phyloP scores from a whole-genome alignment of 176 grass and related monocot genomes.

The Elymus sibiricus region DNA sequence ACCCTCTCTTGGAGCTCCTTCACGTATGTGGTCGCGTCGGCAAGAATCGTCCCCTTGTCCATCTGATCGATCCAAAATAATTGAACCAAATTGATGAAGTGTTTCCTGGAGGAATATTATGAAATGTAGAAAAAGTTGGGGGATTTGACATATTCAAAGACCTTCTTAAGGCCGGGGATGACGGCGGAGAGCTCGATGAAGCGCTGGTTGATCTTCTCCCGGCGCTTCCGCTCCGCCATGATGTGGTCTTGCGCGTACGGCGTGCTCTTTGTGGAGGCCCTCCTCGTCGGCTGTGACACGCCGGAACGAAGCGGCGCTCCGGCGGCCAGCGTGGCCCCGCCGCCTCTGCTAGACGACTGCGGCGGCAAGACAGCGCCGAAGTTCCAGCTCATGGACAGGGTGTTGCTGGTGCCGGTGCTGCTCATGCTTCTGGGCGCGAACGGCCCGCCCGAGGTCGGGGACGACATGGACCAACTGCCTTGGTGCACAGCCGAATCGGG shows the following conservation, averaged over 20 bases:
- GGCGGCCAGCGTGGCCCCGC: neutral
- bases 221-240: constrained; percentile 53
- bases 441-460: neutral
- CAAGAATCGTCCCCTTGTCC: constrained; percentile 66
- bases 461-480: neutral
- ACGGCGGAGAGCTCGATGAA: constrained; percentile 65
- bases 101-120: neutral
- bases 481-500: neutral
- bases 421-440: neutral
- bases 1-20: constrained; percentile 53
- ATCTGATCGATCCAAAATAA: constrained; percentile 20
- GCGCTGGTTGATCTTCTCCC: constrained; percentile 67
- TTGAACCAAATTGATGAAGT: too few relatives aligned
- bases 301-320: neutral
- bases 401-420: neutral
- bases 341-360: neutral
- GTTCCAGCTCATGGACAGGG: constrained; percentile 18
- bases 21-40: constrained; percentile 43
- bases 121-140: too few relatives aligned
- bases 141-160: neutral
- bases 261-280: neutral
- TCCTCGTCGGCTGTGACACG: constrained; percentile 3
- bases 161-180: constrained; percentile 69
- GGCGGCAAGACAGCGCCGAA: constrained; percentile 26
- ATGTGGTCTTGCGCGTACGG: constrained; percentile 48